Evolutionary conservation across 148 eudicot genomes (phyloP).

Genomic region (Polygonum aviculare): DNA sequence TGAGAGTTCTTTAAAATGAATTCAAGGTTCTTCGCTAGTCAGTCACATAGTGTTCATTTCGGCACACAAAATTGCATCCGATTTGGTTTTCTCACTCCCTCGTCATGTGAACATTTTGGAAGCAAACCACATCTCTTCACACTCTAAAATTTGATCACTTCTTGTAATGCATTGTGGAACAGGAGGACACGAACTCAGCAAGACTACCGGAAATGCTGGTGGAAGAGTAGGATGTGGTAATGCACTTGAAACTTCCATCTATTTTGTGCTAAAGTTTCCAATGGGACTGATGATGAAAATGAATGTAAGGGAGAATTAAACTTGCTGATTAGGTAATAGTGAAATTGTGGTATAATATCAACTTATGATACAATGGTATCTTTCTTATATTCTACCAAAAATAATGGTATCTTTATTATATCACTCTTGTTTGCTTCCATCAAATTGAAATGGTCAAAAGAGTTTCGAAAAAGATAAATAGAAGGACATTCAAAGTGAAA

Average conservation of each 20-base stretch:
- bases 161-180: constrained; percentile 9
- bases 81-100: not conserved
- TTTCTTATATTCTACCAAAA: too few relatives aligned
- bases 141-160: not conserved
- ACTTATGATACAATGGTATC: too few relatives aligned
- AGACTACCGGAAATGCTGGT: constrained; percentile 89
- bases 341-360: not conserved
- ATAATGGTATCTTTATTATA: not conserved
- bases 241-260: not conserved
- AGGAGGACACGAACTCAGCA: constrained; percentile 96
- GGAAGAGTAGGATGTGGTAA: constrained; percentile 88
- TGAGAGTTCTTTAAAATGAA: not conserved
- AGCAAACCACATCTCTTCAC: not conserved
- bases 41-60: not conserved
- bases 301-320: not conserved
- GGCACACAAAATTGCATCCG: not conserved
- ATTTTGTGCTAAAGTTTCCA: not conserved
- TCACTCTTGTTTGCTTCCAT: not conserved
- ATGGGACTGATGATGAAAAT: not conserved
- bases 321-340: not conserved
- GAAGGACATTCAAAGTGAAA: not conserved
- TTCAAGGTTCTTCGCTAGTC: not conserved
- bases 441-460: too few relatives aligned
- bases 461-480: not conserved
- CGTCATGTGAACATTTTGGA: not conserved